Conservation (phyloP, 2,329 filamentous ascomycete species). For the Dactylonectria estremocensis region DNA sequence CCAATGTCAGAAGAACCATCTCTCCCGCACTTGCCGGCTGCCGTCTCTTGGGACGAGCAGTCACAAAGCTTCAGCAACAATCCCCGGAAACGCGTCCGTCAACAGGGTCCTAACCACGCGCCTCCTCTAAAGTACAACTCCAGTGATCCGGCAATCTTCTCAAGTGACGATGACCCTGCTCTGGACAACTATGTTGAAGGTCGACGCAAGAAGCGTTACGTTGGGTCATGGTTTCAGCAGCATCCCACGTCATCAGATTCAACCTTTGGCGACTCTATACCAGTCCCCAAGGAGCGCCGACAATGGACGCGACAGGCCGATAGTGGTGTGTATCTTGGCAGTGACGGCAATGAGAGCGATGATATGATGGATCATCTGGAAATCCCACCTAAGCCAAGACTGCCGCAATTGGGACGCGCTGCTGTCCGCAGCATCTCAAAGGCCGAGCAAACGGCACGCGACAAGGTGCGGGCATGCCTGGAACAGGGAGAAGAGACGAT, state of each 20-base stretch:
- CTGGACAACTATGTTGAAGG: constrained; percentile 75
- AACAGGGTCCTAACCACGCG: constrained; percentile 47
- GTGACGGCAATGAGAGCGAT: constrained; percentile 67
- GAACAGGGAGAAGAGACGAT: constrained; percentile 73
- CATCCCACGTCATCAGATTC: constrained; percentile 67
- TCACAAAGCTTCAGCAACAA: constrained; percentile 58
- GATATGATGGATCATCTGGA: constrained; percentile 54
- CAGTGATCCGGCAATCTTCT: constrained; percentile 81
- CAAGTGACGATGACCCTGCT: constrained; percentile 79
- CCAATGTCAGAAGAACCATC: constrained; percentile 60
- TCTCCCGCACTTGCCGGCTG: constrained; percentile 56
- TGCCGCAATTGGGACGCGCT: constrained; percentile 57
- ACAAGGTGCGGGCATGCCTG: constrained; percentile 66
- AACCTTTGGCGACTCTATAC: constrained; percentile 58
- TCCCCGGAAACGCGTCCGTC: constrained; percentile 57
- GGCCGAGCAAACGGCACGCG: constrained; percentile 62
- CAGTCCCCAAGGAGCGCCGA: constrained; percentile 62
- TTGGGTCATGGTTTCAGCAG: constrained; percentile 79
- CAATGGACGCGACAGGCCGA: constrained; percentile 73
- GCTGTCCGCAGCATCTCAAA: constrained; percentile 52
- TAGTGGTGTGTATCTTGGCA: constrained; percentile 79
- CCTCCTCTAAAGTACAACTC: constrained; percentile 66
- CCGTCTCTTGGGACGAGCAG: constrained; percentile 56
- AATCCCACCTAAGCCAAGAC: constrained; percentile 51
- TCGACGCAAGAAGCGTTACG: constrained; percentile 73